A percentile compares a stretch with the other conserved stretches of the same genome.
Conservation (phyloP, 345 rosid genomes). For the Salix purpurea region DNA sequence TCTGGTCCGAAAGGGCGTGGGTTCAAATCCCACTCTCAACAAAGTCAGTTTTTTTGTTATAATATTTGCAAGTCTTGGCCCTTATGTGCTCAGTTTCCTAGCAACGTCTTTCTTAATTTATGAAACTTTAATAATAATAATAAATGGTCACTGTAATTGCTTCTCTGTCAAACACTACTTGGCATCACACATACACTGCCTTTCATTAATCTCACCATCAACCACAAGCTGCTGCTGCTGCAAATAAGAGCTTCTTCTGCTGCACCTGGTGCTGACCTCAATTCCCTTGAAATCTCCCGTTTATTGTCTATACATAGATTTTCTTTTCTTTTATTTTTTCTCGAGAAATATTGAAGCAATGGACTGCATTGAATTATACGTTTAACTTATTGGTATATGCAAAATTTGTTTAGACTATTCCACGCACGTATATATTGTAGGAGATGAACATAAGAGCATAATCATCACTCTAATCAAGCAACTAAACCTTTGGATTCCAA, state of each 20-base stretch:
- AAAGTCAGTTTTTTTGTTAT: neutral
- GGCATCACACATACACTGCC: neutral
- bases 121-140: neutral
- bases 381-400: neutral
- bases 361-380: too few relatives aligned
- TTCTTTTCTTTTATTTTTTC: neutral
- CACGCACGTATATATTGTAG: too few relatives aligned
- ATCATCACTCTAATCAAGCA: neutral
- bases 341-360: too few relatives aligned
- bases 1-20: constrained; percentile 99
- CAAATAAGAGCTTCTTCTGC: constrained; percentile 41
- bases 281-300: constrained; percentile 37
- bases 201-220: neutral
- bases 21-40: constrained; percentile 98
- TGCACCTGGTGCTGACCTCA: constrained; percentile 46
- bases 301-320: neutral
- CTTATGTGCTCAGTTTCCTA: too few relatives aligned
- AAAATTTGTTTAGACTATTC: neutral
- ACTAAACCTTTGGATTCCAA: neutral
- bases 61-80: too few relatives aligned
- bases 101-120: neutral
- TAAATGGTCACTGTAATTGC: neutral
- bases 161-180: constrained; percentile 3
- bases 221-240: neutral
- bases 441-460: neutral